Percentiles rank a stretch among this genome's conserved stretches.
Evolutionary conservation across 306 rosid species (phyloP).

Genomic region (Datisca glomerata): DNA sequence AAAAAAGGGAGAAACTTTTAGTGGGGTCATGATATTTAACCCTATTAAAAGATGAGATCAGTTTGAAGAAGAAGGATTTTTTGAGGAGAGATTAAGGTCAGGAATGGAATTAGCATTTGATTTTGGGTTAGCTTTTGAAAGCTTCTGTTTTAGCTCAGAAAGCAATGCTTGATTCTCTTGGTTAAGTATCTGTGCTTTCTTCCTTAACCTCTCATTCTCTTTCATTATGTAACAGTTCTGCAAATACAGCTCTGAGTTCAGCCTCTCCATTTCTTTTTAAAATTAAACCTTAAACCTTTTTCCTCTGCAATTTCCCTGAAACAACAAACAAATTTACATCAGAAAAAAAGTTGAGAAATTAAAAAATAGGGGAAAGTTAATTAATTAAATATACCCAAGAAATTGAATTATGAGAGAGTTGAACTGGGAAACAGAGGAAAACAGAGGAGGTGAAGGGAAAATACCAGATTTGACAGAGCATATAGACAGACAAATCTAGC

Average conservation of each 20-base stretch:
- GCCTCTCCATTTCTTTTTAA: conserved; percentile 54
- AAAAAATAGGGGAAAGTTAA: background rate
- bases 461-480: background rate
- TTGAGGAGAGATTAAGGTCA: conserved; percentile 57
- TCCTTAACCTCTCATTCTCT: conserved; percentile 89
- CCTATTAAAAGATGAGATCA: conserved; percentile 13
- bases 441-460: conserved; percentile 15
- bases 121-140: conserved; percentile 45
- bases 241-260: conserved; percentile 88
- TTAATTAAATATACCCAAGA: background rate
- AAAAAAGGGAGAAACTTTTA: conserved; percentile 15
- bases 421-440: conserved; percentile 8
- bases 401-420: background rate
- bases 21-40: conserved; percentile 42
- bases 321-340: conserved; percentile 2
- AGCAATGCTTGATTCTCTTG: conserved; percentile 90
- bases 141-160: conserved; percentile 85
- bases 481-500: no score
- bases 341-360: background rate
- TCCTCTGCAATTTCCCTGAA: conserved; percentile 19
- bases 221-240: conserved; percentile 95
- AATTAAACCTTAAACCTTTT: background rate
- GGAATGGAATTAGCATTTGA: conserved; percentile 33
- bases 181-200: conserved; percentile 89
- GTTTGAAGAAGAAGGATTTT: conserved; percentile 54